These are phyloP conservation scores for Striga asiatica DNA, from an alignment of 257 asterid genomes.

Conservation along the genomic window DNA sequence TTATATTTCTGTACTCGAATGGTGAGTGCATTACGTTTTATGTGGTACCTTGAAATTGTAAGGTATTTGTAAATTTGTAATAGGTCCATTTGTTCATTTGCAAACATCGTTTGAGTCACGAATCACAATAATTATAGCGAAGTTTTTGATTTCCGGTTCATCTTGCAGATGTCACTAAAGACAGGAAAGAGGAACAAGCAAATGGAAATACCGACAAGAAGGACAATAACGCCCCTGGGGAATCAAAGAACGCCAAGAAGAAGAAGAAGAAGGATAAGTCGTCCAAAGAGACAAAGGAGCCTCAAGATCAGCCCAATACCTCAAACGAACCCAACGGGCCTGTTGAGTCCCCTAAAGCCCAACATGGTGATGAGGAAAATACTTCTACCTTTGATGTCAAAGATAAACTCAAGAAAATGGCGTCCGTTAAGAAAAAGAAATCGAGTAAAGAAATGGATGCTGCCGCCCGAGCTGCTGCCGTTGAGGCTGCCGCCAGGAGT, in stretches of 20 bases:
- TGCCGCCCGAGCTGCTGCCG: slow-evolving; percentile 77
- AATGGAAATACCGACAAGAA: slow-evolving; percentile 41
- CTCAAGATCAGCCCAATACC: slow-evolving; percentile 41
- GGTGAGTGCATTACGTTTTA: too few species aligned
- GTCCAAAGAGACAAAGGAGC: slow-evolving; percentile 57
- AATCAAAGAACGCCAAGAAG: slow-evolving; percentile 41
- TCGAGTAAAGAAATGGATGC: slow-evolving; percentile 71
- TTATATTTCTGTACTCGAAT: too few species aligned
- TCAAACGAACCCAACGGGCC: slow-evolving; percentile 33
- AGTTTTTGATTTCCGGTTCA: not conserved
- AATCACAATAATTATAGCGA: too few species aligned
- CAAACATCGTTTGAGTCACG: not conserved
- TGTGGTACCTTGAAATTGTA: too few species aligned
- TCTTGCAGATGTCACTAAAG: slow-evolving; percentile 35
- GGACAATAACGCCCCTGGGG: slow-evolving; percentile 36
- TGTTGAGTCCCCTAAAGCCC: slow-evolving; percentile 24
- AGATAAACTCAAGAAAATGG: slow-evolving; percentile 65
- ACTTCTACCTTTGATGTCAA: slow-evolving; percentile 47
- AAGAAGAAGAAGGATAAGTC: slow-evolving; percentile 65
- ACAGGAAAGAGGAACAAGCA: slow-evolving; percentile 34
- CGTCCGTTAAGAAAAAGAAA: slow-evolving; percentile 69
- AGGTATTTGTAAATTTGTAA: not conserved
- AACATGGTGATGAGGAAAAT: slow-evolving; percentile 33
- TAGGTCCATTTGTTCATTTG: not conserved
- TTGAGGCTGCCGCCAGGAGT: slow-evolving; percentile 86